phyloP scores from a whole-genome alignment of 2,329 filamentous ascomycete species.

The Hypoxylon sp. region DNA sequence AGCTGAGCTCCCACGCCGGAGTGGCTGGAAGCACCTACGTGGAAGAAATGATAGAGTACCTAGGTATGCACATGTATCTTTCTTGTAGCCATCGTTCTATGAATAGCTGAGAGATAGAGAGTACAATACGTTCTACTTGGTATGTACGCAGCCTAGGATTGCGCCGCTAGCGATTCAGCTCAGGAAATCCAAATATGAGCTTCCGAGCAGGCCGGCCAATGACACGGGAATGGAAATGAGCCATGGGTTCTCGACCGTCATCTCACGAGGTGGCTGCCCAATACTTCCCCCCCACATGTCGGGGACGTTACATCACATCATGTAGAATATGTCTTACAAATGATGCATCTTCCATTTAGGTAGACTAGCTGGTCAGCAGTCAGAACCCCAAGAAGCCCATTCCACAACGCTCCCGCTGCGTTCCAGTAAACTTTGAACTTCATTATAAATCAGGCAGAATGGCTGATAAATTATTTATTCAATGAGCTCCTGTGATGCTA shows the following conservation, averaged over 20 bases:
- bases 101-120: conserved; percentile 1
- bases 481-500: neutral
- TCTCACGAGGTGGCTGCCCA: conserved; percentile 29
- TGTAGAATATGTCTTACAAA: conserved; percentile 26
- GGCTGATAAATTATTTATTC: conserved; percentile 27
- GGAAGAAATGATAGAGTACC: neutral
- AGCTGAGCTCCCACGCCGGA: conserved; percentile 24
- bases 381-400: neutral
- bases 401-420: neutral
- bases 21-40: conserved; percentile 20
- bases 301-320: conserved; percentile 31
- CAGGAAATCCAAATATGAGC: neutral
- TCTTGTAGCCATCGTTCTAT: neutral
- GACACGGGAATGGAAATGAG: conserved; percentile 20
- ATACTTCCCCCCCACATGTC: conserved; percentile 28
- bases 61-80: neutral
- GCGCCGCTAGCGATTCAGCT: conserved; percentile 8
- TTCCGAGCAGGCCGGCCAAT: conserved; percentile 21
- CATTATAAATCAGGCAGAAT: conserved; percentile 22
- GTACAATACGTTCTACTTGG: conserved; percentile 1
- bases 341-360: conserved; percentile 7
- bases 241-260: conserved; percentile 25
- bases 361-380: conserved; percentile 2
- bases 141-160: neutral
- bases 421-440: neutral